phyloP scores from a whole-genome alignment of 2,329 filamentous ascomycete genomes.

The Aspergillus vadensis region DNA sequence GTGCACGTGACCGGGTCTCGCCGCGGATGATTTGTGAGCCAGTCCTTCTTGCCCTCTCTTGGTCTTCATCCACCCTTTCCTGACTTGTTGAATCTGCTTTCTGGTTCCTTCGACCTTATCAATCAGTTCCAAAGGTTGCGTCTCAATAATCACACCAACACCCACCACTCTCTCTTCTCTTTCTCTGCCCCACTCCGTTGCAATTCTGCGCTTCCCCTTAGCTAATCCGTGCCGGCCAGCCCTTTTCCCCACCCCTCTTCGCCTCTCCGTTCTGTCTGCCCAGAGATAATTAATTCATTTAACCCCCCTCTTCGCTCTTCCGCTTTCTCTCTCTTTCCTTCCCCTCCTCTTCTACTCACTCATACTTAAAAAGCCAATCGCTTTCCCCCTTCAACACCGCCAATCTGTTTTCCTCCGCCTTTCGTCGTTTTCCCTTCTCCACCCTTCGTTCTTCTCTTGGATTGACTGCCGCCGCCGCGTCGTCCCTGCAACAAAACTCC shows the following conservation, averaged over 20 bases:
- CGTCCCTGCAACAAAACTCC: conserved; percentile 65
- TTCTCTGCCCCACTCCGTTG: too few species aligned
- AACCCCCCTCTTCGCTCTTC: conserved; percentile 14
- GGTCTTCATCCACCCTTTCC: background rate
- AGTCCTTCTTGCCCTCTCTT: too few species aligned
- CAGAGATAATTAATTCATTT: conserved; percentile 15
- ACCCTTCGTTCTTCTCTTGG: conserved; percentile 72
- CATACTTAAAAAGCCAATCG: conserved; percentile 11
- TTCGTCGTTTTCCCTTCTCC: conserved; percentile 63
- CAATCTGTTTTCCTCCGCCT: conserved; percentile 90
- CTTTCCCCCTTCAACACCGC: conserved; percentile 49
- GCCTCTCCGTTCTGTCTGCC: conserved; percentile 19
- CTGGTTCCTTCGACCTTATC: conserved; percentile 1
- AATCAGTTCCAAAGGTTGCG: background rate
- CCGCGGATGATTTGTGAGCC: conserved; percentile 14
- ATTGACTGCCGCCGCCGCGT: conserved; percentile 72
- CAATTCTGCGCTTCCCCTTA: conserved; percentile 13
- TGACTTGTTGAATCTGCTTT: conserved; percentile 4
- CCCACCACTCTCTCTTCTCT: too few species aligned
- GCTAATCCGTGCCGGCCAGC: conserved; percentile 23
- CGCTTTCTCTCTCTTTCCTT: conserved; percentile 16
- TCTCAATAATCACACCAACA: too few species aligned
- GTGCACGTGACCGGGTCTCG: conserved; percentile 24
- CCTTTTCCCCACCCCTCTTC: conserved; percentile 16
- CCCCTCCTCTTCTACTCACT: conserved; percentile 13